Base-by-base conservation (phyloP, 495 filamentous ascomycete species). In the Xylona heveae region DNA sequence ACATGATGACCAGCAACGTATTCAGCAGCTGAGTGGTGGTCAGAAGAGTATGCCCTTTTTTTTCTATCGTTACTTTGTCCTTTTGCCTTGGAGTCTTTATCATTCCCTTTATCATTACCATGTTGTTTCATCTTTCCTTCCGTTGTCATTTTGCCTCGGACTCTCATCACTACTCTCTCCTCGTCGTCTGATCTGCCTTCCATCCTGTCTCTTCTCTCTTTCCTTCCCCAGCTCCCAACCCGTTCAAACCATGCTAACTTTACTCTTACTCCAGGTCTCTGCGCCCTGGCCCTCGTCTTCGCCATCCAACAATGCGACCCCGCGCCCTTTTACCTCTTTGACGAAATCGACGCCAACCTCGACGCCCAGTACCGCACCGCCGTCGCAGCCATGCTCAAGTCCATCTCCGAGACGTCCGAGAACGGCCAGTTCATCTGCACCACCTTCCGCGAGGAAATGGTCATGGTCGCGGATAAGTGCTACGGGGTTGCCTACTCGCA, bases 251-350 rank as follows among this genome's bases (percentile, higher is more conserved):
- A 39, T 18, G 6, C 24, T 29, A 33, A 15, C 0, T 13, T 34
- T 22, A 5, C 8, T 10, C 15, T 32, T 35, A 24, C 26, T 27
- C 28, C 38, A 85, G 79, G 80, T 71, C 62, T 91, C 37, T 92
- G 85, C 54, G 88, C 88, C 9, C 69, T 99, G 30, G 85, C 85
- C 34, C 67, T 99, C 30, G 81, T 99, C 39, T 95, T 99, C 49
- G 88, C 88, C n/a, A 91, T 99, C 50, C 88, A 99, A 45, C 78
- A 82, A 41, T 91, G 88, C 44, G 88, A 95, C 43, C 88, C 90
- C 4, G 85, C 84, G 12, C 88, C 88, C 8, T 95, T 99, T 58
- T 93, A 95, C 53, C 79, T 99, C 39, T 99, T 99, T 40, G 88
- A 99, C 49, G 88, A 99, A 57, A 92, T 99, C 45, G 88, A 99